Evolutionary conservation across 2,329 filamentous ascomycete genomes (phyloP), one percentile per base, ranked within the genome.

Genomic region (Harringtonia lauricola): DNA sequence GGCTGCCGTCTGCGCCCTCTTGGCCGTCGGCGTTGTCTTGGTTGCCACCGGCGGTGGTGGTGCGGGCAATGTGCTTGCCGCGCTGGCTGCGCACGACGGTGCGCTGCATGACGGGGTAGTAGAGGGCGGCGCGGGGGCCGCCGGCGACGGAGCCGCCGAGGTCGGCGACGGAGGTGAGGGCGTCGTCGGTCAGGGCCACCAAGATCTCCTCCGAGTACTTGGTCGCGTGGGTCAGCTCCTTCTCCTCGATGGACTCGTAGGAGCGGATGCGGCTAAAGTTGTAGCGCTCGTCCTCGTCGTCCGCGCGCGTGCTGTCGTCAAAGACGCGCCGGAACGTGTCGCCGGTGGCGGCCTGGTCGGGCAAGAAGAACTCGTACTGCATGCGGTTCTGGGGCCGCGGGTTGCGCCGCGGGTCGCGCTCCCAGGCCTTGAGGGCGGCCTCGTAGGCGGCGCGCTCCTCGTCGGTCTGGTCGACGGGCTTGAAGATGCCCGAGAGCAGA

Each of bases 291-390:
- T 64, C 63, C 15, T 59, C 60, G 3, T 63, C 61, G 12, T 64
- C 24, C 24, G 24, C 65, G 41, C 65, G 66, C 36, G 66, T 45
- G 3, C 72, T 66, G 40, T 71, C 67, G 54, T 80, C 74, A 53
- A 81, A 81, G 55, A 72, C 76, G 52, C 70, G 63, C 47, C 76
- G 74, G 63, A 84, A 81, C 36, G 66, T 68, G 12, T 67, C 61
- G 29, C 71, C 71, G 1, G 70, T 66, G 5, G 61, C 55, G 19
- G 59, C 49, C 8, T 64, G 68, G 41, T 74, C 68, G 7, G 72
- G 66, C 21, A 84, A 67, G 60, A 77, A 84, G 57, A 79, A 79
- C 54, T 83, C 76, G 59, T 83, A 83, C 56, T 81, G 75, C 64
- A 77, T 74, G 43, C 70, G 64, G 49, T 74, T 72, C 44, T 70